A percentile compares a stretch with the other conserved stretches of the same genome.
These are phyloP conservation scores for Hericium rajendrae DNA, from an alignment of 768 basidiomycete genomes.

Conservation along the genomic window DNA sequence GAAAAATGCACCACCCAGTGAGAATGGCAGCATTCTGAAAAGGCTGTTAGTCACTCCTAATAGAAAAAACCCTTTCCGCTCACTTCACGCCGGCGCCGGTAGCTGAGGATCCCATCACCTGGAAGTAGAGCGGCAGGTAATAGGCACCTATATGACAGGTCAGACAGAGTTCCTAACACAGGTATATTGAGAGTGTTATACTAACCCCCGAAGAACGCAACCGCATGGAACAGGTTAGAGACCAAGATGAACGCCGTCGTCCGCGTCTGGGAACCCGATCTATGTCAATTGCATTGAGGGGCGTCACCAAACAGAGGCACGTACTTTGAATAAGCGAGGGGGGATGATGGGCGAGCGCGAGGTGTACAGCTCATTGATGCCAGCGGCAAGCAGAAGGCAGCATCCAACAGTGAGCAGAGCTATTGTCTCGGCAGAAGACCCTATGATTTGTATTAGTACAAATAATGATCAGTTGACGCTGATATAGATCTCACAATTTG, in stretches of 20 bases:
- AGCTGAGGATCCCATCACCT: conserved; percentile 68
- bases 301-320: conserved; percentile 1
- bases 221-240: conserved; percentile 50
- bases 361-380: conserved; percentile 52
- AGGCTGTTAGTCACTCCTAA: neutral
- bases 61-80: neutral
- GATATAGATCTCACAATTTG: conserved; percentile 38
- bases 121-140: conserved; percentile 73
- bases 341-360: conserved; percentile 63
- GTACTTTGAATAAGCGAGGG: conserved; percentile 61
- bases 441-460: conserved; percentile 23
- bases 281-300: neutral
- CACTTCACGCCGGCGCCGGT: conserved; percentile 61
- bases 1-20: conserved; percentile 45
- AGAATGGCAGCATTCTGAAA: conserved; percentile 64
- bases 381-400: conserved; percentile 39
- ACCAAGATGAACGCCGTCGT: conserved; percentile 58
- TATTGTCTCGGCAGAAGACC: conserved; percentile 53
- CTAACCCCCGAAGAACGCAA: conserved; percentile 50
- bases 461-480: neutral
- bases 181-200: neutral
- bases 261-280: conserved; percentile 36
- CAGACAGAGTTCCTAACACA: neutral
- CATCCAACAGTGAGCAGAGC: conserved; percentile 51
- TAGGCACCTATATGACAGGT: conserved; percentile 31